phyloP scores from a whole-genome alignment of 2,329 filamentous ascomycete genomes.

The Colletotrichum camelliae region DNA sequence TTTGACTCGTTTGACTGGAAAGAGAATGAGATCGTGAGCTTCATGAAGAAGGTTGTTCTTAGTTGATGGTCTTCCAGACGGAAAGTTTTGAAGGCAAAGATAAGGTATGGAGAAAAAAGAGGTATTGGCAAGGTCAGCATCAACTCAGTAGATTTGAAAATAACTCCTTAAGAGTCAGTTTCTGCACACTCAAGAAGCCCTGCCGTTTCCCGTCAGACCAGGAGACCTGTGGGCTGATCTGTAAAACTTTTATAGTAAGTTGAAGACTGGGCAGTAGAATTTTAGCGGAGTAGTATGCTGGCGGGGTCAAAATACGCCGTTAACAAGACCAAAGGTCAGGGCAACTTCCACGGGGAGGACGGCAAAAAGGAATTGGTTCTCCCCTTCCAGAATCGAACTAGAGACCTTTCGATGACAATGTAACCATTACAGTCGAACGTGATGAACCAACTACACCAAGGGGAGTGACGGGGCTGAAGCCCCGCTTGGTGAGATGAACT shows the following conservation, averaged over 20 bases:
- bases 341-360: background rate
- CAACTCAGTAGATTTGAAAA: too few species aligned
- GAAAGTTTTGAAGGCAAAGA: background rate
- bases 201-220: too few species aligned
- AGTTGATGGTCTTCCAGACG: background rate
- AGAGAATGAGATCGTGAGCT: background rate
- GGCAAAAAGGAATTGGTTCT: background rate
- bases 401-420: background rate
- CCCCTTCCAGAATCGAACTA: background rate
- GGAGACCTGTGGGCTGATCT: too few species aligned
- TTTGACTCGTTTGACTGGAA: background rate
- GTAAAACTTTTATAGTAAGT: too few species aligned
- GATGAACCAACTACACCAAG: background rate
- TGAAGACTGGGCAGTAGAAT: too few species aligned
- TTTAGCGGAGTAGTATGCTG: background rate
- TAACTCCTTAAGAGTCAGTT: too few species aligned
- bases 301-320: background rate
- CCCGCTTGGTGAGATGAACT: background rate
- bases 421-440: background rate
- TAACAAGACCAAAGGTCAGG: accelerated
- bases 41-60: background rate
- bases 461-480: background rate
- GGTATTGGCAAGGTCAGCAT: too few species aligned
- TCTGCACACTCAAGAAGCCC: too few species aligned
- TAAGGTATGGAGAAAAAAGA: too few species aligned